Percentiles rank a stretch among this genome's conserved stretches.
Conservation (phyloP, 1,139 yeast species). For the Cylindricascospora bacillispora region DNA sequence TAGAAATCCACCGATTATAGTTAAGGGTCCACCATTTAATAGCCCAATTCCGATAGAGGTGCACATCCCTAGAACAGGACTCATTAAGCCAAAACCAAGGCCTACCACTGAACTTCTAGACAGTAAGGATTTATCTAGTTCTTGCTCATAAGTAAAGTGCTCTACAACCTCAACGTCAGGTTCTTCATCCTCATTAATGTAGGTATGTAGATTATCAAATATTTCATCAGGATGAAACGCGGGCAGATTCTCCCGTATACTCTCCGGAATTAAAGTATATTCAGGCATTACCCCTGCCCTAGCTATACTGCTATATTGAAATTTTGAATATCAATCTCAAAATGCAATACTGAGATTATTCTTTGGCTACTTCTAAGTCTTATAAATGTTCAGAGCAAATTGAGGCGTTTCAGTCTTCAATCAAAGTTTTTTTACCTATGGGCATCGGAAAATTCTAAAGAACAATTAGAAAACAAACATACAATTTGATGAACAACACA, state of each 20-base stretch:
- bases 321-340: too few relatives aligned
- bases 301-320: too few relatives aligned
- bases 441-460: too few relatives aligned
- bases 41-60: slow-evolving; percentile 58
- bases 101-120: slow-evolving; percentile 54
- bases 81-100: slow-evolving; percentile 64
- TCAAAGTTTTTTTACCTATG: too few relatives aligned
- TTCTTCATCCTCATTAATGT: slow-evolving; percentile 17
- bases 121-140: slow-evolving; percentile 49
- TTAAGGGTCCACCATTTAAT: slow-evolving; percentile 61
- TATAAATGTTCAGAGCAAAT: too few relatives aligned
- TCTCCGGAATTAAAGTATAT: slow-evolving; percentile 13
- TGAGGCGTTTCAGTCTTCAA: too few relatives aligned
- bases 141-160: slow-evolving; percentile 60
- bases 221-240: slow-evolving; percentile 14
- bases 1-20: slow-evolving; percentile 60
- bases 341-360: too few relatives aligned
- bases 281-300: slow-evolving; percentile 18
- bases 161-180: slow-evolving; percentile 45
- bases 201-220: slow-evolving; percentile 20
- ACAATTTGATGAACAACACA: too few relatives aligned
- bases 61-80: slow-evolving; percentile 65
- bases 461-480: too few relatives aligned
- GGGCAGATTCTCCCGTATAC: slow-evolving; percentile 15
- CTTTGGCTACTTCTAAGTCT: too few relatives aligned